Base-by-base conservation (phyloP, 208 protist species). In the Leptomonas pyrrhocoris region DNA sequence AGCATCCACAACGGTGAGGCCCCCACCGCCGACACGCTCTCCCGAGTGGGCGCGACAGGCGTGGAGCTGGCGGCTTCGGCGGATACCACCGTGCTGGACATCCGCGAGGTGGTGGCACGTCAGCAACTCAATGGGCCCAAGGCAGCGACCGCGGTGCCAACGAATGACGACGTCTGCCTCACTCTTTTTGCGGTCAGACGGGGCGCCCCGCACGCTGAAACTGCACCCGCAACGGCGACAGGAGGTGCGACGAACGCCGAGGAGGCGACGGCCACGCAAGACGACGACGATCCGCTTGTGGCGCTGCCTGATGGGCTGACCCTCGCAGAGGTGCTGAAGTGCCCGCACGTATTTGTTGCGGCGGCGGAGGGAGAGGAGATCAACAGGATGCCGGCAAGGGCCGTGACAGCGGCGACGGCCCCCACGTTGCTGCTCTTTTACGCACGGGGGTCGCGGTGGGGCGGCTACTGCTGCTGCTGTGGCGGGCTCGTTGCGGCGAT, bases 381-480 rank as follows among this genome's bases (percentile, higher is more conserved):
- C 3, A 38, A 38, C 34, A 9, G 9, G 34, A 38, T 38, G 7
- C 3, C 34, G 34, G 9, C 34, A 9, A 9, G 7, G 34, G 9
- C 34, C 3, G 9, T 9, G 34, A 38, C 31, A n/a, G 15, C 9
- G 1, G 50, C 49, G 18, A 19, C 53, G 1, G 11, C 50, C 2
- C 51, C 63, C 2, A 69, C 63, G 36, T 25, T 73, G 34, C 46
- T 73, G 1, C 38, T 73, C 46, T 73, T 73, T 40, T 73, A 73
- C 49, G 23, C 67, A 13, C 1, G 19, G 13, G 21, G 43, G 4
- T 11, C 48, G 56, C 30, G 40, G 57, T 61, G 28, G 43, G 55
- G 67, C 18, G 49, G 19, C 45, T 65, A n/a, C 48, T 72, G 54
- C 56, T 59, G 54, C 66, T 73, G 67, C 67, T 64, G 67, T 53